Base-by-base conservation (phyloP, 2,329 filamentous ascomycete genomes). In the Colletotrichum spaethianum region DNA sequence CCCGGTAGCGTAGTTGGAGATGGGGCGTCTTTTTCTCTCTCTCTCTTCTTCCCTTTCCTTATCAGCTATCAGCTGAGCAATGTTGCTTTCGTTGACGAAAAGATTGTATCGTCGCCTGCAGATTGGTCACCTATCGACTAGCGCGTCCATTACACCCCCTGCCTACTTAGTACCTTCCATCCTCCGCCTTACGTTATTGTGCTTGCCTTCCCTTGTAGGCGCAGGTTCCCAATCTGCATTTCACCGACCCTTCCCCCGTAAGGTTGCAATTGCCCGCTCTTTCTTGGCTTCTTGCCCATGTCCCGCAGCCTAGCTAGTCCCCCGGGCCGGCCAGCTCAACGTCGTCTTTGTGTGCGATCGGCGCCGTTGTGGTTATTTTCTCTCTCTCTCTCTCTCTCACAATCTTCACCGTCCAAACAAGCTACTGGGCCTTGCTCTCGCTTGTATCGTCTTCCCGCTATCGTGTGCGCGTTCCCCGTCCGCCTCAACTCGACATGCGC, bases 401-500 rank as follows among this genome's bases (percentile, higher is more conserved):
- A 52, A 26, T 23, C 63, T 50, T 33, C 14, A 44, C 26, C 60
- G 16, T 28, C 40, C 40, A 20, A 31, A 11, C 59, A 46, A 33
- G n/a, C 50, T 42, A 55, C 40, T 26, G 60, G 31, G 44, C 31
- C 60, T 63, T 16, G 7, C 14, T 36, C 60, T 61, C 42, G 57
- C 31, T 52, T 36, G 40, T 36, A 12, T 23, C 42, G 11, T 8
- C 57, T 33, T 48, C 28, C 57, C 57, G 28, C 42, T 33, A 28
- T 42, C 57, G 40, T 16, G 20, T 44, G 42, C 42, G 42, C 28
- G 12, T 23, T 44, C 57, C 42, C 28, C 57, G 16, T 36, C 38
- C 40, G 20, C 28, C 44, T 33, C 28, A 57, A 26, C 57, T 63
- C 69, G 69, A 68, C 64, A 68, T 68, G 69, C 69, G 57, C 57